Conservation (phyloP, 2,329 filamentous ascomycete genomes). For the Knoxdaviesia capensis region DNA sequence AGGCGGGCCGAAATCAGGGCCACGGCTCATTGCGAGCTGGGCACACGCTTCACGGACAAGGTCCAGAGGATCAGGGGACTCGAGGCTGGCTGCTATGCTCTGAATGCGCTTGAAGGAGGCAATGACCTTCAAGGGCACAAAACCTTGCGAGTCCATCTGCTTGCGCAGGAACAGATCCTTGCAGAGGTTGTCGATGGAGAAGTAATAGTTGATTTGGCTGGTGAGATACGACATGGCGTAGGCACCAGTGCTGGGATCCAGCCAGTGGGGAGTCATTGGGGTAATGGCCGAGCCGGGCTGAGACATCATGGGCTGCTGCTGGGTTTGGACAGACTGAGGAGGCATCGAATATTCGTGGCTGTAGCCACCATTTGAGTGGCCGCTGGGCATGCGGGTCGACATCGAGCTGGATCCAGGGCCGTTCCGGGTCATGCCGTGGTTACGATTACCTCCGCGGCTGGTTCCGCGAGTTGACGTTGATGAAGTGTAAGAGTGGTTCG, state of each 20-base stretch:
- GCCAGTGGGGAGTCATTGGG: not conserved
- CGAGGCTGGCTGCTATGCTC: constrained; percentile 24
- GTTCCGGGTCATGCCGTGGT: constrained; percentile 20
- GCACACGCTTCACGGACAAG: constrained; percentile 18
- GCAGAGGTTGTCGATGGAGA: constrained; percentile 86
- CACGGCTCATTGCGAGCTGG: constrained; percentile 51
- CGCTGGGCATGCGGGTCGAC: constrained; percentile 8
- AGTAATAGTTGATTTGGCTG: constrained; percentile 69
- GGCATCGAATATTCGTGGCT: constrained; percentile 19
- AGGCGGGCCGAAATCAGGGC: constrained; percentile 37
- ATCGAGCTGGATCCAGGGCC: constrained; percentile 13
- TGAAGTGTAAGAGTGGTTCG: too few species aligned
- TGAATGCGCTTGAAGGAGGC: constrained; percentile 74
- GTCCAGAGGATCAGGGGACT: constrained; percentile 4
- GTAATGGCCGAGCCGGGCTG: not conserved
- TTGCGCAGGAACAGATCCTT: constrained; percentile 78
- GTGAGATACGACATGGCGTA: constrained; percentile 22
- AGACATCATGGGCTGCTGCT: not conserved
- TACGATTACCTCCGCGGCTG: constrained; percentile 6
- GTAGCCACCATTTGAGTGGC: constrained; percentile 2
- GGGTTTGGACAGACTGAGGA: constrained; percentile 8
- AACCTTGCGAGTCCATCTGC: constrained; percentile 91
- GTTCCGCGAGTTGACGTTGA: constrained; percentile 1
- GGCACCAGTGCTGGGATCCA: constrained; percentile 3
- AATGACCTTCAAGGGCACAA: constrained; percentile 63